Evolutionary conservation across 345 rosid genomes (phyloP).

Genomic region (Eucalyptus sideroxylon): DNA sequence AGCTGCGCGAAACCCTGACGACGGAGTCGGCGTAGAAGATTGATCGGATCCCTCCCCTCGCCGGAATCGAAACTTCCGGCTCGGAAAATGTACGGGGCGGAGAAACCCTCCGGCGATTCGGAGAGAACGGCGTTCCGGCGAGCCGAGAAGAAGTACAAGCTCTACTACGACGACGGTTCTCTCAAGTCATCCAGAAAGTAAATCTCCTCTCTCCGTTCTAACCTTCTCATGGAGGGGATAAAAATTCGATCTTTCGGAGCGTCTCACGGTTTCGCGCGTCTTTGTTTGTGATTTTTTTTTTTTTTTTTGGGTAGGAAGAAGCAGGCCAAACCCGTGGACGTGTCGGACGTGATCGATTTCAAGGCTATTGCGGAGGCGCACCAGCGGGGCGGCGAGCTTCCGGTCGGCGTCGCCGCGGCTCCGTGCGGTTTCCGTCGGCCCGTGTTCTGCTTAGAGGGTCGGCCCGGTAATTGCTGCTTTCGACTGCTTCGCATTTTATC

Average conservation of each 20-base stretch:
- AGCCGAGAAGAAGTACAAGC: constrained; percentile 93
- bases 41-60: not conserved
- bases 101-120: constrained; percentile 41
- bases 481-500: not conserved
- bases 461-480: constrained; percentile 33
- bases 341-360: constrained; percentile 68
- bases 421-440: constrained; percentile 13
- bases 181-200: constrained; percentile 61
- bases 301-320: constrained; percentile 44
- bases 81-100: constrained; percentile 48
- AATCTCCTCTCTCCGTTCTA: not conserved
- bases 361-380: constrained; percentile 25
- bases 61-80: not conserved
- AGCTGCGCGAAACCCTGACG: not conserved
- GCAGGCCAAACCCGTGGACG: constrained; percentile 59
- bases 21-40: not conserved
- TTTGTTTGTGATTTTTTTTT: not conserved
- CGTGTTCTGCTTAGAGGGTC: constrained; percentile 53
- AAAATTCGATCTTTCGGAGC: not conserved
- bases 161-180: constrained; percentile 56
- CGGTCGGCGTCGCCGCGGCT: constrained; percentile 26
- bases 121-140: constrained; percentile 67
- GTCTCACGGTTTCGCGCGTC: not conserved
- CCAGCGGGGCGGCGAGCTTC: constrained; percentile 28
- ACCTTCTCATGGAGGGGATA: not conserved